phyloP scores from a whole-genome alignment of 164 flowering plant genomes.

The Dillenia suffruticosa region DNA sequence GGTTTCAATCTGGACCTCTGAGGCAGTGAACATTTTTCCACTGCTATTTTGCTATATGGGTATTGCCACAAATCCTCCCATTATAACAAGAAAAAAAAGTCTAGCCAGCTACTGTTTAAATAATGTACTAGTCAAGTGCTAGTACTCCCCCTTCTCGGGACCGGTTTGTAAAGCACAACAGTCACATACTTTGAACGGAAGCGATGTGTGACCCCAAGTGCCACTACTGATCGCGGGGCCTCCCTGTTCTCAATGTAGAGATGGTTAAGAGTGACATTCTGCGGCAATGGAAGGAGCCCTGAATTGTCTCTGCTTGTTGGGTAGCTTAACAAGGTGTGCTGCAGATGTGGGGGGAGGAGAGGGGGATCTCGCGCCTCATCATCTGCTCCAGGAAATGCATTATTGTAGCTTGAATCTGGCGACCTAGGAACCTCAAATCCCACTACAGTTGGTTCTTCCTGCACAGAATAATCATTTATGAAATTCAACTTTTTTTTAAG shows the following conservation, averaged over 20 bases:
- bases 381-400: slow-evolving; percentile 52
- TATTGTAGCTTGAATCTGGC: slow-evolving; percentile 87
- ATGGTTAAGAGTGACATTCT: slow-evolving; percentile 76
- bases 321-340: slow-evolving; percentile 52
- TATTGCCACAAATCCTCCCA: not conserved
- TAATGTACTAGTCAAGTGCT: slow-evolving; percentile 11
- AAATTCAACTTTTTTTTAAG: not conserved
- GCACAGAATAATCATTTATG: slow-evolving; percentile 8
- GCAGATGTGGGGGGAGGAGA: slow-evolving; percentile 75
- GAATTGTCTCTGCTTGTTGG: slow-evolving; percentile 48
- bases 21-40: not conserved
- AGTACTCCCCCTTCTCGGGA: slow-evolving; percentile 57
- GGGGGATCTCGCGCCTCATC: slow-evolving; percentile 90
- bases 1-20: not conserved
- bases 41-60: not conserved
- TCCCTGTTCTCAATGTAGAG: slow-evolving; percentile 88
- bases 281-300: slow-evolving; percentile 57
- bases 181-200: slow-evolving; percentile 77
- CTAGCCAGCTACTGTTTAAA: not conserved
- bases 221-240: slow-evolving; percentile 65
- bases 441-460: slow-evolving; percentile 68
- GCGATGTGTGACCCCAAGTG: slow-evolving; percentile 87
- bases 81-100: not conserved
- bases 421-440: slow-evolving; percentile 90
- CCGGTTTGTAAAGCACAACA: slow-evolving; percentile 85